Evolutionary conservation across 108 stramenopile species (phyloP), one percentile per base, ranked within the genome.

Genomic region (Schizochytrium sp.): DNA sequence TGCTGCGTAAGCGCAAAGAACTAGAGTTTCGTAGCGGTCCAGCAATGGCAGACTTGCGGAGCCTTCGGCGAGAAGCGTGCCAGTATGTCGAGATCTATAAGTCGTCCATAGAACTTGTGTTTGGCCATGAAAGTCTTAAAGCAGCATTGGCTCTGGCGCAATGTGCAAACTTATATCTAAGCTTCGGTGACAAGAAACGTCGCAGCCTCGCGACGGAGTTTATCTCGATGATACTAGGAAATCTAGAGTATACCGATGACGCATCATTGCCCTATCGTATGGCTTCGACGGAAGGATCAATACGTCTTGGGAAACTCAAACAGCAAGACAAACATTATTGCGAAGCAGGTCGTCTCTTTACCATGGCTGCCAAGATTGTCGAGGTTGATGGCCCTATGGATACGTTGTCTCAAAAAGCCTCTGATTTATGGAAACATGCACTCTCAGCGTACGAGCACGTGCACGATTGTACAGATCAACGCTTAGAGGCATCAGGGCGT

Each of bases 1-100:
- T 69, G 64, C 64, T 69, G 2, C 64, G 64, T 12, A 69, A 69
- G 64, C 64, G 64, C 64, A 69, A 69, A 44, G 64, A 69, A 8
- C 8, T 38, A 7, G 64, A 69, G 28, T 69, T 69, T 69, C 64
- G 64, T 2, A 44, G 5, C 40, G 64, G 64, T 44, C 64, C 64
- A 7, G 64, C 42, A 44, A 10, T 28, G 8, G 40, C 64, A 8
- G 64, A 44, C 64, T 44, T 69, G 12, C 19, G 12, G 19, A 38
- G 19, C 19, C 12, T 38, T 8, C 64, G 64, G 10, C 40, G 44
- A 38, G 64, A 69, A 3, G 64, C 64, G 12, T 44, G 64, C 28
- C 12, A 69, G 64, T 44, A 69, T 44, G 40, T 69, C 0, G 42
- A 44, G 2, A 69, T 5, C 42, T 38, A 38, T 69, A 12, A 44